phyloP scores from a whole-genome alignment of 768 basidiomycete species.

The Calocybe cyanea region DNA sequence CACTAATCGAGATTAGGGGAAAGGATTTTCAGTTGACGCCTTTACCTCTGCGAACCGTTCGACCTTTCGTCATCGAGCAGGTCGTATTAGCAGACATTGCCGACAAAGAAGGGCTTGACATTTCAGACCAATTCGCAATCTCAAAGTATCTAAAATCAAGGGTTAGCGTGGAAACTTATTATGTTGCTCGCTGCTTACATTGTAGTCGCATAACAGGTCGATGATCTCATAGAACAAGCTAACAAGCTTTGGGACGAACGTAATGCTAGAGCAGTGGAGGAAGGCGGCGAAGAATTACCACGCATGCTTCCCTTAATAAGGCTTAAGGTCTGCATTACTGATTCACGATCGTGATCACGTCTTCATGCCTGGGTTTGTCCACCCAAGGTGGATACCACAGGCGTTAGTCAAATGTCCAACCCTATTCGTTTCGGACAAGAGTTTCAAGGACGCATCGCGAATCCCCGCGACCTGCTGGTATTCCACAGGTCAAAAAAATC shows the following conservation, averaged over 20 bases:
- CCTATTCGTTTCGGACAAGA: slow-evolving; percentile 96
- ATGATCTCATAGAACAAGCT: slow-evolving; percentile 74
- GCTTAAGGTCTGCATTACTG: slow-evolving; percentile 53
- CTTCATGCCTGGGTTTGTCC: background rate
- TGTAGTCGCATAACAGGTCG: slow-evolving; percentile 47
- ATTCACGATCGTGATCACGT: background rate
- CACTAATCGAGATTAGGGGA: slow-evolving; percentile 81
- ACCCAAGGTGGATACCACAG: slow-evolving; percentile 81
- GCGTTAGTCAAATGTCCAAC: slow-evolving; percentile 88
- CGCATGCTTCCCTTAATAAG: slow-evolving; percentile 85
- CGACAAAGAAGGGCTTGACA: slow-evolving; percentile 71
- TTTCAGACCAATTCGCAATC: slow-evolving; percentile 80
- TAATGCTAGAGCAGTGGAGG: slow-evolving; percentile 54
- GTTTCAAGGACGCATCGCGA: slow-evolving; percentile 87
- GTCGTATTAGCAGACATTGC: slow-evolving; percentile 71
- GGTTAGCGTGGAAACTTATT: slow-evolving; percentile 31
- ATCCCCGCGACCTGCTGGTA: slow-evolving; percentile 88
- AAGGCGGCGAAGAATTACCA: slow-evolving; percentile 58
- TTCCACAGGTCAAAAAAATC: slow-evolving; percentile 82
- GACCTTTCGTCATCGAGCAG: slow-evolving; percentile 91
- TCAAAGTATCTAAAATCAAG: slow-evolving; percentile 73
- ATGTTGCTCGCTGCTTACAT: background rate
- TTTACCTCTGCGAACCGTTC: slow-evolving; percentile 84
- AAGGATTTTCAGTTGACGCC: slow-evolving; percentile 86
- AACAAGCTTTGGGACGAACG: slow-evolving; percentile 76